Base-by-base conservation (phyloP, 768 basidiomycete species). In the Auriscalpium orientale region DNA sequence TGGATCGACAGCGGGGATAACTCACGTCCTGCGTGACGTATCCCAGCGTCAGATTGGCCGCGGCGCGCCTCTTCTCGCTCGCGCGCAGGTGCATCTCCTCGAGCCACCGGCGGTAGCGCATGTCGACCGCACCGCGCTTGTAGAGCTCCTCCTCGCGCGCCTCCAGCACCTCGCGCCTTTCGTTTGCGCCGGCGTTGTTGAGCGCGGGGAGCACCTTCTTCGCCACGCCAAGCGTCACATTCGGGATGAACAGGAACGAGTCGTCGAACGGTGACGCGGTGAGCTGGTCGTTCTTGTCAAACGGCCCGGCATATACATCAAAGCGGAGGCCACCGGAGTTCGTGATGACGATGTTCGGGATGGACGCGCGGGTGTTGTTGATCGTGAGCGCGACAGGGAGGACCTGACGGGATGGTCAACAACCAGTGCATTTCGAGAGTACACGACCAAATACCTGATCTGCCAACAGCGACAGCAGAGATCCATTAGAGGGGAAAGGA, bases 241-340 rank as follows among this genome's bases (percentile, higher is more conserved):
- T 70, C 6, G 83, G 70, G 55, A 91, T 76, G 68, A 76, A 90
- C 20, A 79, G 58, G 74, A 89, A 88, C 9, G 72, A 57, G 64
- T 91, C 82, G 0, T 71, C 67, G 65, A 87, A 93, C 0, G 91
- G 88, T 7, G 80, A 83, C 1, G 80, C 79, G 0, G 87, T 87
- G 46, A 91, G 76, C 62, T 90, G 84, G 67, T 93, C 89, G 66
- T 91, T 88, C 67, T 82, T 82, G 34, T 85, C 86, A 71, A 93
- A 92, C 2, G 81, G 64, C 1, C 90, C 90, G 1, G 75, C 61
- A 64, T 81, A 83, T 51, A 91, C 67, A 61, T 87, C 79, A 69
- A 82, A 89, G 50, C 88, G 81, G 62, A 82, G 74, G 11, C 75
- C 79, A 11, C 79, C 85, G 2, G 85, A 79, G 69, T 87, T 84